Evolutionary conservation across 345 rosid species (phyloP).

Genomic region (Ceriops zippeliana): DNA sequence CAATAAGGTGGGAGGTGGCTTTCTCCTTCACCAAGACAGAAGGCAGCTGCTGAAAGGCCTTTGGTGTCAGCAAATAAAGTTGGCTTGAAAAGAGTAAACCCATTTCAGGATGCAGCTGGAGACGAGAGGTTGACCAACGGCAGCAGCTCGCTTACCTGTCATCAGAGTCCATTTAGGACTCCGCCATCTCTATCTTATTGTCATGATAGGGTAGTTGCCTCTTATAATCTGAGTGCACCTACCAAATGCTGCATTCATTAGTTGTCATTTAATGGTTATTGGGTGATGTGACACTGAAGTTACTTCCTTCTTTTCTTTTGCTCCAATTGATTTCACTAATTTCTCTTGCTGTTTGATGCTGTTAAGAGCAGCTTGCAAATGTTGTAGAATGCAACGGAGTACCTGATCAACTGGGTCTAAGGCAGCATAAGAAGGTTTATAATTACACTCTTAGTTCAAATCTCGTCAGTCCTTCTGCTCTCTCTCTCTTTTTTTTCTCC

Average conservation of each 20-base stretch:
- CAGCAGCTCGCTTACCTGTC: conserved; percentile 27
- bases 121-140: conserved; percentile 19
- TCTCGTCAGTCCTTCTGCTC: too few relatives aligned
- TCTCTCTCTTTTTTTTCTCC: too few relatives aligned
- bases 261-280: conserved; percentile 1
- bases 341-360: conserved; percentile 6
- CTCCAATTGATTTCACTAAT: neutral
- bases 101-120: conserved; percentile 31
- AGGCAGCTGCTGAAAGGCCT: conserved; percentile 33
- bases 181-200: conserved; percentile 75
- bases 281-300: neutral
- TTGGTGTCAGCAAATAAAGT: conserved; percentile 29
- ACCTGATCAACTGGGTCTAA: conserved; percentile 37
- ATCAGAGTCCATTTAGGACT: conserved; percentile 82
- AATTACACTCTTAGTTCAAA: neutral
- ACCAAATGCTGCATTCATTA: neutral
- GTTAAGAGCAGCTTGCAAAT: conserved; percentile 40
- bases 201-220: conserved; percentile 52
- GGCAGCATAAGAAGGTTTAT: conserved; percentile 79
- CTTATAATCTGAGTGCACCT: neutral
- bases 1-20: conserved; percentile 41
- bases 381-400: conserved; percentile 38
- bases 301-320: neutral
- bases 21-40: conserved; percentile 41
- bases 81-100: conserved; percentile 44